Base-by-base conservation (phyloP, 2,329 filamentous ascomycete genomes). In the Ilyonectria destructans region DNA sequence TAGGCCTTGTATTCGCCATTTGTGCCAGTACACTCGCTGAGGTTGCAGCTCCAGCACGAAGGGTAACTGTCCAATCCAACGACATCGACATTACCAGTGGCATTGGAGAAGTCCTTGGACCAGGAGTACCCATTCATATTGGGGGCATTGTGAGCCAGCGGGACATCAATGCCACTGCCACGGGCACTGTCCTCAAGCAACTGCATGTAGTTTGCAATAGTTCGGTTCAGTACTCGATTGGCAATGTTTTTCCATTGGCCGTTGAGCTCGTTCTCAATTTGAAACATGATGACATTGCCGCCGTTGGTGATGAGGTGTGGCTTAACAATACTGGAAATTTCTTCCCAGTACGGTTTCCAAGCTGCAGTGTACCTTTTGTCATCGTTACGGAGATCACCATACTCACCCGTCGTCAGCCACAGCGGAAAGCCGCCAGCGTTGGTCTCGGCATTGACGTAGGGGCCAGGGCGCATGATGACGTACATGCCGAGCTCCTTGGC, bases 381-480 rank as follows among this genome's bases (percentile, higher is more conserved):
- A 46, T 89, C 84, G 62, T 89, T 82, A 35, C 89, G 81, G 17
- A 89, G 78, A 21, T 77, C 73, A 2, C 89, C 88, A 57, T 89
- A 88, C 29, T 82, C 88, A 49, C 89, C 89, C 1, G 89, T 90
- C 0, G 89, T 91, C 6, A 89, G 77, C 88, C 89, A 92, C 1
- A 89, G 80, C 0, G 90, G 88, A 64, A 90, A 88, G 0, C 90
- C 90, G 35, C 90, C 90, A 1, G 86, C 88, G 69, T 87, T 90
- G 3, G 88, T 84, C 74, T 91, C 90, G 1, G 89, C 90, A 69
- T 91, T 92, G 65, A 90, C 85, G 64, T 91, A 92, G 0, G 89
- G 89, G 0, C 89, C 89, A 0, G 89, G 88, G 0, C 89, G 82
- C 26, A 77, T 70, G 1, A 87, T 80, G 2, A 86, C 77, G 15